Evolutionary conservation across 495 filamentous ascomycete species (phyloP).

Genomic region (Aspergillus avenaceus): DNA sequence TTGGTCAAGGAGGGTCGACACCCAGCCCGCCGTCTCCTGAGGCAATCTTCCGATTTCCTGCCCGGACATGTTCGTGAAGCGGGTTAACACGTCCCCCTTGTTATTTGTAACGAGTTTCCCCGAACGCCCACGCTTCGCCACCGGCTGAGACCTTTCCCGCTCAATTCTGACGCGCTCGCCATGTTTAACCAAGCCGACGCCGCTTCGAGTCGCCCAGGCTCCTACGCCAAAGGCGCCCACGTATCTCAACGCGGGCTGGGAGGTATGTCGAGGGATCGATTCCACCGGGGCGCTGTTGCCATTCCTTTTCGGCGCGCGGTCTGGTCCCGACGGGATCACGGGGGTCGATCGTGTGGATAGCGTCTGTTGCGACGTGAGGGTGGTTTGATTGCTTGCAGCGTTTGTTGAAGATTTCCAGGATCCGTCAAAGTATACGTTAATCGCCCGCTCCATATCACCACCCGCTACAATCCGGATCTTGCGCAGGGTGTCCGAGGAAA

Average conservation of each 20-base stretch:
- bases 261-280: slow-evolving; percentile 27
- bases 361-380: slow-evolving; percentile 9
- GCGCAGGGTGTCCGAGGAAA: slow-evolving; percentile 48
- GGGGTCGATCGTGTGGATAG: slow-evolving; percentile 5
- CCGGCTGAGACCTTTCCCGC: slow-evolving; percentile 67
- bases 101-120: slow-evolving; percentile 50
- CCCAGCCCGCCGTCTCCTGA: slow-evolving; percentile 88
- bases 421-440: slow-evolving; percentile 89
- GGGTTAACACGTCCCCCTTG: slow-evolving; percentile 80
- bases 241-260: slow-evolving; percentile 62
- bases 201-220: slow-evolving; percentile 90
- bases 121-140: slow-evolving; percentile 47
- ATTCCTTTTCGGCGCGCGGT: neutral
- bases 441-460: slow-evolving; percentile 60
- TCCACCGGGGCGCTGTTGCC: slow-evolving; percentile 2
- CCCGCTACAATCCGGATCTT: slow-evolving; percentile 56
- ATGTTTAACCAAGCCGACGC: slow-evolving; percentile 64
- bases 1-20: slow-evolving; percentile 89
- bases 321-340: neutral
- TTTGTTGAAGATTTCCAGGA: slow-evolving; percentile 65
- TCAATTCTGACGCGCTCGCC: slow-evolving; percentile 81
- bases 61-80: slow-evolving; percentile 77
- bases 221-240: slow-evolving; percentile 88
- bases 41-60: slow-evolving; percentile 86
- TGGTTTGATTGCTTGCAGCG: slow-evolving; percentile 8